Evolutionary conservation across 495 filamentous ascomycete species (phyloP).

Genomic region (Trichocladium uniseriatum): DNA sequence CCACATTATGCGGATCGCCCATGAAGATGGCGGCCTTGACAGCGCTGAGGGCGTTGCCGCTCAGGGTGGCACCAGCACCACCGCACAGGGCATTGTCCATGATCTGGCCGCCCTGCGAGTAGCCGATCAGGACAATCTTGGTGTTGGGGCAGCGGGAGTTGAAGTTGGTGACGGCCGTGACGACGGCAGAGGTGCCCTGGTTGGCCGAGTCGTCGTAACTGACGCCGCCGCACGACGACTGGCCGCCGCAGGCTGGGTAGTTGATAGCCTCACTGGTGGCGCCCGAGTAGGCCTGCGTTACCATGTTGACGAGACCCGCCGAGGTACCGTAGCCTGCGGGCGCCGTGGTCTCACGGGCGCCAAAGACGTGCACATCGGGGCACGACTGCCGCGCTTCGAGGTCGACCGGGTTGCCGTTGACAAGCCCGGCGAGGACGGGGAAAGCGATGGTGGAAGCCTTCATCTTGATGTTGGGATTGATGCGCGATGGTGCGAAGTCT

Average conservation of each 20-base stretch:
- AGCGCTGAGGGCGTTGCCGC: conserved; percentile 34
- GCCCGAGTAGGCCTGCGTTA: conserved; percentile 43
- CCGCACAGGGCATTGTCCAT: conserved; percentile 56
- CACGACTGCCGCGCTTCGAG: conserved; percentile 32
- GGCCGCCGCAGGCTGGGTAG: conserved; percentile 53
- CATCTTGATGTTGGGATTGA: conserved; percentile 11
- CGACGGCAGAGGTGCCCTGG: conserved; percentile 46
- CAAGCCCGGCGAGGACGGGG: conserved; percentile 19
- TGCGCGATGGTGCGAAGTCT: not conserved
- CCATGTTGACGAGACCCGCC: conserved; percentile 43
- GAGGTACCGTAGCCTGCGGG: conserved; percentile 46
- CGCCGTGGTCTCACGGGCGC: conserved; percentile 56
- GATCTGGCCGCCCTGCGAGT: conserved; percentile 56
- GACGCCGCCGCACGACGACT: conserved; percentile 37
- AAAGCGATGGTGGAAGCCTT: conserved; percentile 17
- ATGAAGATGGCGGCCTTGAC: conserved; percentile 54
- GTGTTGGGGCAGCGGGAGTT: conserved; percentile 47
- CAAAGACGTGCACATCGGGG: conserved; percentile 50
- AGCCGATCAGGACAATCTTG: conserved; percentile 51
- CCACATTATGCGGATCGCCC: conserved; percentile 49
- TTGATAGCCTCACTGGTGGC: conserved; percentile 48
- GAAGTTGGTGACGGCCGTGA: conserved; percentile 46
- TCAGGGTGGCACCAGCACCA: conserved; percentile 43
- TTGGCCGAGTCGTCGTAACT: conserved; percentile 46
- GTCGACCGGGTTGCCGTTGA: conserved; percentile 14